phyloP scores from a whole-genome alignment of 2,329 filamentous ascomycete species.

The Arthroderma sp. region DNA sequence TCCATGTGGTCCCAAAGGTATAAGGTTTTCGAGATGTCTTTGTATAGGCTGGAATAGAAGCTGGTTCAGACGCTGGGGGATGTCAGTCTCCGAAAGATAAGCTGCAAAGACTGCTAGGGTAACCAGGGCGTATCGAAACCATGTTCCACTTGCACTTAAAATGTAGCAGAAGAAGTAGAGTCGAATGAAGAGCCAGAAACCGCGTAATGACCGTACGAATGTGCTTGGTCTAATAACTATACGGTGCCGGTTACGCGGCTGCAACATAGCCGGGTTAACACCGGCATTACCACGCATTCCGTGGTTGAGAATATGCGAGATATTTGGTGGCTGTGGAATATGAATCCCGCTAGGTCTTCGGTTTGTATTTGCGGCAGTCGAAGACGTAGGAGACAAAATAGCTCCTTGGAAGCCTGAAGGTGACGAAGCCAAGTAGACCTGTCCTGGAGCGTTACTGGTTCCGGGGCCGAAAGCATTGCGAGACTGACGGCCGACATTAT shows the following conservation, averaged over 20 bases:
- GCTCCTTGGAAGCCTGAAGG: conserved; percentile 34
- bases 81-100: conserved; percentile 29
- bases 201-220: conserved; percentile 16
- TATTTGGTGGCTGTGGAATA: no score
- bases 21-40: conserved; percentile 32
- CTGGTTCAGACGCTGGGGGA: conserved; percentile 23
- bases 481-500: not conserved
- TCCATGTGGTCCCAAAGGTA: conserved; percentile 18
- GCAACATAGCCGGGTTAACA: not conserved
- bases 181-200: conserved; percentile 46
- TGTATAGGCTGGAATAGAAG: conserved; percentile 28
- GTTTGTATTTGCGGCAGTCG: conserved; percentile 8
- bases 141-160: conserved; percentile 38
- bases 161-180: conserved; percentile 48
- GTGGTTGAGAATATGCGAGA: not conserved
- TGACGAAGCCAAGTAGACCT: conserved; percentile 30
- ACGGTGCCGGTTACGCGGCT: not conserved
- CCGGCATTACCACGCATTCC: not conserved
- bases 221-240: conserved; percentile 1
- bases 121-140: conserved; percentile 31
- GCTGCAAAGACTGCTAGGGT: conserved; percentile 24
- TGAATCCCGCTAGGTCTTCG: no score
- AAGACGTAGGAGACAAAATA: conserved; percentile 27
- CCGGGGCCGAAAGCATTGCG: no score
- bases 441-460: not conserved